Evolutionary conservation across 1,284 basidiomycete species (phyloP).

Genomic region (Malassezia arunalokei): DNA sequence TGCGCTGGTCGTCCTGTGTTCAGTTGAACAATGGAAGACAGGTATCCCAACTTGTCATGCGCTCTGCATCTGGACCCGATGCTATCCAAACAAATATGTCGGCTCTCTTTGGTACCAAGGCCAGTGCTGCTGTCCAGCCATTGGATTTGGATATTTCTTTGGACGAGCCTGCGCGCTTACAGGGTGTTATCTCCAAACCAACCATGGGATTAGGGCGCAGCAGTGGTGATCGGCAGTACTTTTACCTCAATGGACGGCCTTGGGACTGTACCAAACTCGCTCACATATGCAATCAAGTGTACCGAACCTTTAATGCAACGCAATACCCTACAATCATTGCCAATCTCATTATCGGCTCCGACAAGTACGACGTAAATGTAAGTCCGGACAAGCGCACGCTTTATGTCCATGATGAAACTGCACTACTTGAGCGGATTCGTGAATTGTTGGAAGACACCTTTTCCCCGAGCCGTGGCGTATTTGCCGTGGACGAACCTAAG

Average conservation of each 20-base stretch:
- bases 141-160: conserved; percentile 51
- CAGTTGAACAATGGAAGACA: not conserved
- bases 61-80: conserved; percentile 43
- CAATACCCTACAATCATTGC: conserved; percentile 63
- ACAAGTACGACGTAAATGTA: conserved; percentile 84
- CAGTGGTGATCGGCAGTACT: conserved; percentile 72
- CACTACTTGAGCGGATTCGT: conserved; percentile 66
- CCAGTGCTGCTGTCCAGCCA: conserved; percentile 62
- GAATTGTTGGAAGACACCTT: conserved; percentile 58
- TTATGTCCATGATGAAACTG: conserved; percentile 74
- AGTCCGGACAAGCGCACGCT: conserved; percentile 93
- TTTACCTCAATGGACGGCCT: conserved; percentile 85
- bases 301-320: conserved; percentile 31
- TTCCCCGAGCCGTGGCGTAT: conserved; percentile 60
- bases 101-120: conserved; percentile 72
- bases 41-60: conserved; percentile 51
- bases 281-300: conserved; percentile 39
- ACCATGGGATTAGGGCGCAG: conserved; percentile 55
- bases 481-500: conserved; percentile 28
- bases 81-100: conserved; percentile 57
- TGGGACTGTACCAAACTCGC: conserved; percentile 53
- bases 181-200: conserved; percentile 69
- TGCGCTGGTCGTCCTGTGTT: conserved; percentile 60
- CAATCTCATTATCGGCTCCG: conserved; percentile 68
- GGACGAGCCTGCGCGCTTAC: not conserved